Evolutionary conservation across 1,139 yeast species (phyloP).

Genomic region (Yamadazyma blattariae): DNA sequence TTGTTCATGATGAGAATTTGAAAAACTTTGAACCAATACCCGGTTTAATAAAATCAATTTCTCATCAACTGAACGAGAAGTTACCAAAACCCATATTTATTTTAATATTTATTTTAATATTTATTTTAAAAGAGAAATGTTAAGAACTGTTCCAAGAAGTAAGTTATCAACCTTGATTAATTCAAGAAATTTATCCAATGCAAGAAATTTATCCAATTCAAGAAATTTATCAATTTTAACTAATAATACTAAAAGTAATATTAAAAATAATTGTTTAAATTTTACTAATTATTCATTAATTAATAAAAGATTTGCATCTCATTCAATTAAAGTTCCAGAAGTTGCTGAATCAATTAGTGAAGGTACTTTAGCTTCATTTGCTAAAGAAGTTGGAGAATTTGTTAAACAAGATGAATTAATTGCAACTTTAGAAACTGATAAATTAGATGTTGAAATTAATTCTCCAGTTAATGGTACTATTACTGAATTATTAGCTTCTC

Average conservation of each 20-base stretch:
- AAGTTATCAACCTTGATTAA: too few relatives aligned
- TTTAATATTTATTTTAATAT: too few relatives aligned
- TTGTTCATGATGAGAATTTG: too few relatives aligned
- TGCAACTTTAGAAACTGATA: constrained; percentile 98
- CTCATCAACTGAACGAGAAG: too few relatives aligned
- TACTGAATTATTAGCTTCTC: constrained; percentile 75
- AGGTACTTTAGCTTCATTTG: constrained; percentile 85
- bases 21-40: too few relatives aligned
- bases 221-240: constrained; percentile 3
- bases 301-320: constrained; percentile 40
- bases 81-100: too few relatives aligned
- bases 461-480: constrained; percentile 92
- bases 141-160: too few relatives aligned
- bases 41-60: too few relatives aligned
- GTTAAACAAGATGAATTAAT: constrained; percentile 86
- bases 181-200: too few relatives aligned
- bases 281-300: not conserved
- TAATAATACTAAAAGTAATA: too few relatives aligned
- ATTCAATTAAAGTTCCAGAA: constrained; percentile 85
- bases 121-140: too few relatives aligned
- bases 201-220: too few relatives aligned
- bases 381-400: constrained; percentile 82
- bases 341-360: constrained; percentile 99
- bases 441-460: constrained; percentile 95
- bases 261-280: not conserved